These are phyloP conservation scores for Aspergillus phoenicis DNA, from an alignment of 2,329 filamentous ascomycete species.

Conservation along the genomic window DNA sequence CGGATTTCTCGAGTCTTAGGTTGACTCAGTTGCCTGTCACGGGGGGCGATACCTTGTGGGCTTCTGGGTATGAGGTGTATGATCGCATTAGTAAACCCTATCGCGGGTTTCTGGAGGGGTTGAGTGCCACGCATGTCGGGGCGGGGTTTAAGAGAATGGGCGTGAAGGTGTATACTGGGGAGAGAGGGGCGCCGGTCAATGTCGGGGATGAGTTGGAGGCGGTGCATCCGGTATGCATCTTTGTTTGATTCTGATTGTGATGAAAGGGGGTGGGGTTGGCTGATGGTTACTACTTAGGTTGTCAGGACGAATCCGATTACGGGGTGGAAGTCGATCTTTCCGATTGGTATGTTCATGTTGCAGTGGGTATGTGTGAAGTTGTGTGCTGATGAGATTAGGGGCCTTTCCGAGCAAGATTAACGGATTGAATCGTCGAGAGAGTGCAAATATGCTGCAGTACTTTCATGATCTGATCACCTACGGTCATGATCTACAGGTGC, in stretches of 20 bases:
- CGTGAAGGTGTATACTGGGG: conserved; percentile 44
- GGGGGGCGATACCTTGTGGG: conserved; percentile 45
- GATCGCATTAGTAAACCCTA: conserved; percentile 62
- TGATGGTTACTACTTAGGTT: conserved; percentile 31
- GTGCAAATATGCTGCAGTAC: conserved; percentile 45
- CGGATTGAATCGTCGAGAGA: conserved; percentile 48
- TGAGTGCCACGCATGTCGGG: conserved; percentile 59
- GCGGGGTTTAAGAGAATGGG: conserved; percentile 52
- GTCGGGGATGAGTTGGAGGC: conserved; percentile 54
- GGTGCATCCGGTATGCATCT: conserved; percentile 47
- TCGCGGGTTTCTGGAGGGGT: conserved; percentile 59
- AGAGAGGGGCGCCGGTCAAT: conserved; percentile 59
- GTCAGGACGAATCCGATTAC: conserved; percentile 66
- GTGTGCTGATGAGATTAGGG: conserved; percentile 25
- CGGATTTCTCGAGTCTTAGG: conserved; percentile 65
- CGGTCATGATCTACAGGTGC: conserved; percentile 56
- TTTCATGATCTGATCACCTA: conserved; percentile 49
- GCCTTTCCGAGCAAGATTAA: conserved; percentile 48
- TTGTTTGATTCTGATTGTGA: background rate
- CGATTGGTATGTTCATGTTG: conserved; percentile 30
- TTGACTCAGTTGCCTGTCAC: conserved; percentile 59
- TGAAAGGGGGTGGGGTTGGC: background rate
- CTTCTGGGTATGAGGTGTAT: conserved; percentile 53
- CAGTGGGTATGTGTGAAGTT: background rate
- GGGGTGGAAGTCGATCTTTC: conserved; percentile 62